Evolutionary conservation across 2,329 filamentous ascomycete species (phyloP), one percentile per base, ranked within the genome.

Genomic region (Alternaria solani): DNA sequence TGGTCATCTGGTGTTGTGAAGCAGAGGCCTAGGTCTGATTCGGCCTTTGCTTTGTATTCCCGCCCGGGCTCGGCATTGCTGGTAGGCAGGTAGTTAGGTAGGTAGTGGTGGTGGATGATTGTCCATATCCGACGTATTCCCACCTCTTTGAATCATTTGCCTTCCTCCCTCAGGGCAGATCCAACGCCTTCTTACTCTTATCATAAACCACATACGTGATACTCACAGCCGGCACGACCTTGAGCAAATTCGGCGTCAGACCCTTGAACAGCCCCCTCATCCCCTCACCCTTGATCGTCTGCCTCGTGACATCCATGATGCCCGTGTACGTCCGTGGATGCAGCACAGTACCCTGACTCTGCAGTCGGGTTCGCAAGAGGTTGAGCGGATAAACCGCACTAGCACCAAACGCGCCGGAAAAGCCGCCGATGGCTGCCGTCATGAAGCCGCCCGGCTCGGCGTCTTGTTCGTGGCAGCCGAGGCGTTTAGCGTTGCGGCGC

Each of bases 301-400:
- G 92, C 55, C 86, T 85, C 1, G 93, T 91, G 43, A 97, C 94
- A 78, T 99, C 95, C 82, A 89, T 87, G 65, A 98, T 94, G 38
- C 95, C 93, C 2, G 88, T 93, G 77, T 99, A 99, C 5, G 92
- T 96, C 7, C 91, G 87, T 5, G 91, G 92, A 77, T 99, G 95
- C 76, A 96, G 88, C n/a, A 89, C 87, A 0, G 95, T 98, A 55
- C 95, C 95, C 80, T 98, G 95, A 11, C 93, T 96, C 80, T 99
- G 95, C 63, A 98, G 81, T 67, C 94, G 86, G 4, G 95, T 99
- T 59, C 95, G 89, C 23, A 99, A 87, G 51, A 99, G 88, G 75
- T 99, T 99, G 68, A 99, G 83, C 0, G 95, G 95, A 74, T 99
- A 99, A 36, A 99, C 95, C 12, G 94, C 87, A n/a, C 90, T 92